Conservation (phyloP, 805 yeast genomes). For the Metschnikowia lunata region DNA sequence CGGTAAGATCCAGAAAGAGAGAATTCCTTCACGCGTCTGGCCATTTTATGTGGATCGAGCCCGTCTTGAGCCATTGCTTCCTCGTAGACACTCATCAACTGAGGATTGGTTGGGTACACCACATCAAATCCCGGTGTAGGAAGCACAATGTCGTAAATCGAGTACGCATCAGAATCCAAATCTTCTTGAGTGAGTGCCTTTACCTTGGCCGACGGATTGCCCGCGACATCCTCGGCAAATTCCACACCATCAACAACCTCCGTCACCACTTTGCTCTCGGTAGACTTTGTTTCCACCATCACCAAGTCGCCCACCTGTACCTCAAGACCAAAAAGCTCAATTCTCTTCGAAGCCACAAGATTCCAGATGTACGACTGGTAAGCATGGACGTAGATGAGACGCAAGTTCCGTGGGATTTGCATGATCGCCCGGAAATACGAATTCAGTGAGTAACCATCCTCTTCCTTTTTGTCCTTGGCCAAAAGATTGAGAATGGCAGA, state of each 20-base stretch:
- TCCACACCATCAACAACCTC: conserved; percentile 40
- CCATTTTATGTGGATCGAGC: conserved; percentile 81
- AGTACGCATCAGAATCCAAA: conserved; percentile 48
- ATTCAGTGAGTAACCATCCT: conserved; percentile 39
- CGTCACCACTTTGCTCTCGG: conserved; percentile 15
- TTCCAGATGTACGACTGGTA: conserved; percentile 98
- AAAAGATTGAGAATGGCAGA: conserved; percentile 61
- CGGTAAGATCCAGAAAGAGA: conserved; percentile 91
- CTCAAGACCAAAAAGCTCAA: conserved; percentile 62
- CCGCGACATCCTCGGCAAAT: conserved; percentile 68
- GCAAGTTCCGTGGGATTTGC: conserved; percentile 85
- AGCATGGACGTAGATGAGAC: conserved; percentile 96
- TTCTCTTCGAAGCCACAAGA: conserved; percentile 70
- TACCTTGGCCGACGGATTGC: conserved; percentile 58
- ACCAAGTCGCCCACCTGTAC: conserved; percentile 83
- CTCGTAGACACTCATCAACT: conserved; percentile 57
- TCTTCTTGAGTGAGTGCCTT: conserved; percentile 74
- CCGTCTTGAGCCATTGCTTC: conserved; percentile 75
- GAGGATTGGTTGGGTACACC: conserved; percentile 69
- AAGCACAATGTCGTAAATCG: conserved; percentile 79
- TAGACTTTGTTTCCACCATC: conserved; percentile 26
- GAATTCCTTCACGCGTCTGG: conserved; percentile 79
- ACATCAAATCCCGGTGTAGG: conserved; percentile 98
- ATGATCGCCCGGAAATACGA: conserved; percentile 77
- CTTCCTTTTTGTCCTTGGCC: conserved; percentile 45